phyloP scores from a whole-genome alignment of 371 early-diverging fungal species.

The Saksenaea oblongispora region DNA sequence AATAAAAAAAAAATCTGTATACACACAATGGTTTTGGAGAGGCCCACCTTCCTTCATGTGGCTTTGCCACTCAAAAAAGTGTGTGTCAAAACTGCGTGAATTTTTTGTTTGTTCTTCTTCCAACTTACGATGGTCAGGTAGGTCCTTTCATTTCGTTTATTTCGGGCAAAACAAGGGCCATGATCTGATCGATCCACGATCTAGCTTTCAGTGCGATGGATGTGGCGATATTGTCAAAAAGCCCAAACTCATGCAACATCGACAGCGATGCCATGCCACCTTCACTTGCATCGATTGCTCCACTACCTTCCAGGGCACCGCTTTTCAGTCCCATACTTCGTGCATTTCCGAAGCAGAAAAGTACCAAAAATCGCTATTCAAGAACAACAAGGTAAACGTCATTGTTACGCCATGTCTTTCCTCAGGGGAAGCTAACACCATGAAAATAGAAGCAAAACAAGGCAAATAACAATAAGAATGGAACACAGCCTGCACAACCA shows the following conservation, averaged over 20 bases:
- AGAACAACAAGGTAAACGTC: constrained; percentile 53
- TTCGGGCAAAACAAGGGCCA: not conserved
- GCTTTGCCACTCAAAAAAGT: not conserved
- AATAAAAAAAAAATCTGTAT: not conserved
- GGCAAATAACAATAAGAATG: constrained; percentile 27
- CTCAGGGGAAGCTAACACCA: constrained; percentile 24
- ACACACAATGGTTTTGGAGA: not conserved
- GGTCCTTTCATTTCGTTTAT: not conserved
- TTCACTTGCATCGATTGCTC: constrained; percentile 93
- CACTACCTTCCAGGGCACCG: constrained; percentile 77
- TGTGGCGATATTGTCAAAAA: constrained; percentile 94
- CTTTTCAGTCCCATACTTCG: constrained; percentile 78
- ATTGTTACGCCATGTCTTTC: not conserved
- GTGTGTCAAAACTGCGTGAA: not conserved
- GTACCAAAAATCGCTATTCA: constrained; percentile 72
- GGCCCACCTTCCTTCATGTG: not conserved
- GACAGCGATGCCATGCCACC: constrained; percentile 79
- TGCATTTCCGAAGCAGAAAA: constrained; percentile 94
- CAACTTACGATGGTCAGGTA: constrained; percentile 25
- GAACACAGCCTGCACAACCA: constrained; percentile 7
- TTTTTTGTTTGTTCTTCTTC: not conserved
- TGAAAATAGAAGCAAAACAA: constrained; percentile 27
- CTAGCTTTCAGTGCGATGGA: constrained; percentile 77
- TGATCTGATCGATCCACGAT: not conserved
- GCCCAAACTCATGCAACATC: constrained; percentile 85